phyloP scores from a whole-genome alignment of 2,329 filamentous ascomycete species.

The Venturia asperata region DNA sequence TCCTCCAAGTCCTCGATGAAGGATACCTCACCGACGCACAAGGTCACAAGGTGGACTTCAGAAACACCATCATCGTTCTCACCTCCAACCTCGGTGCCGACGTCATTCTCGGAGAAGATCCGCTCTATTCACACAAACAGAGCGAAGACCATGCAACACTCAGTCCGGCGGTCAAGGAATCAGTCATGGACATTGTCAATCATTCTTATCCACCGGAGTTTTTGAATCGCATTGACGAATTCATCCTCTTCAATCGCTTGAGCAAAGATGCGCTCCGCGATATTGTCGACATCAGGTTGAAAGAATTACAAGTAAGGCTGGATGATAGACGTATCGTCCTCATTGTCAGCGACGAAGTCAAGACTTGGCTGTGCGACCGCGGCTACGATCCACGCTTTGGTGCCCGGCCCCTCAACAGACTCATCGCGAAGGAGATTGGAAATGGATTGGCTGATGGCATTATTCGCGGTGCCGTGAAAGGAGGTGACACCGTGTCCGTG shows the following conservation, averaged over 20 bases:
- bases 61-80: constrained; percentile 92
- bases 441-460: constrained; percentile 87
- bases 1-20: constrained; percentile 92
- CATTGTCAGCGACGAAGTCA: constrained; percentile 62
- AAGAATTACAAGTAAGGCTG: constrained; percentile 73
- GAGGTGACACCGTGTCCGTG: constrained; percentile 66
- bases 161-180: constrained; percentile 62
- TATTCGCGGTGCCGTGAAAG: constrained; percentile 74
- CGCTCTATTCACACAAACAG: constrained; percentile 38
- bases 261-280: constrained; percentile 71
- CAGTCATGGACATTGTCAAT: constrained; percentile 83
- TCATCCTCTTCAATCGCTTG: constrained; percentile 90
- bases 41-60: constrained; percentile 93
- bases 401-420: constrained; percentile 79
- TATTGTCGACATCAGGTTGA: constrained; percentile 87
- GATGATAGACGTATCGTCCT: constrained; percentile 79
- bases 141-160: constrained; percentile 55
- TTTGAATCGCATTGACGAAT: constrained; percentile 92
- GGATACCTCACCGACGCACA: constrained; percentile 93
- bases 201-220: constrained; percentile 79
- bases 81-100: constrained; percentile 93
- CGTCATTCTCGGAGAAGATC: constrained; percentile 73
- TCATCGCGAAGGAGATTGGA: constrained; percentile 84
- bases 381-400: constrained; percentile 91
- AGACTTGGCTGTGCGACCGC: constrained; percentile 78